phyloP scores from a whole-genome alignment of 176 grass and related monocot genomes.

The Rhynchospora breviuscula region DNA sequence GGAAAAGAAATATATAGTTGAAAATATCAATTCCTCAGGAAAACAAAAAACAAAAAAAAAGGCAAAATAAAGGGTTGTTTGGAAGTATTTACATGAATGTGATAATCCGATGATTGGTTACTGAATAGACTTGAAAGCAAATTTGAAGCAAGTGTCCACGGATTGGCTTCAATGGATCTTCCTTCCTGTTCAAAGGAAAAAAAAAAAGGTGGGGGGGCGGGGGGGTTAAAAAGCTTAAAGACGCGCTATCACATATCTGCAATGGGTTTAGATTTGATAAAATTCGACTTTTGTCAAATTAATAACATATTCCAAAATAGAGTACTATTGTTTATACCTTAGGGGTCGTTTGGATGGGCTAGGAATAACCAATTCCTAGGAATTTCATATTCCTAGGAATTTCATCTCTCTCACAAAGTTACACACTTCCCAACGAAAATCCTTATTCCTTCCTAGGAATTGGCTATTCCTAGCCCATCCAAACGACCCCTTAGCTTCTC shows the following conservation, averaged over 20 bases:
- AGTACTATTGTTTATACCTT: neutral
- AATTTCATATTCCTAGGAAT: too few relatives aligned
- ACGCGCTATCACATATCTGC: neutral
- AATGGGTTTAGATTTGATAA: neutral
- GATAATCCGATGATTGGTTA: neutral
- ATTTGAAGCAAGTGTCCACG: neutral
- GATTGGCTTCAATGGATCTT: neutral
- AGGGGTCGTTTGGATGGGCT: too few relatives aligned
- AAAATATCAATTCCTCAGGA: too few relatives aligned
- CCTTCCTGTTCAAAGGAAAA: neutral
- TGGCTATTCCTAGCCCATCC: too few relatives aligned
- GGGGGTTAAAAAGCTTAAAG: too few relatives aligned
- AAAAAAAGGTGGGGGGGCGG: too few relatives aligned
- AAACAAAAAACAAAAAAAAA: neutral
- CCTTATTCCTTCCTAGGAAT: too few relatives aligned
- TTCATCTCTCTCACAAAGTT: too few relatives aligned
- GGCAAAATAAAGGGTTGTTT: neutral
- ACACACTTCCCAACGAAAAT: too few relatives aligned
- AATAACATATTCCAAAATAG: neutral
- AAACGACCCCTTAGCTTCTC: neutral
- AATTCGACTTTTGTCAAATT: neutral
- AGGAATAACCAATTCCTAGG: too few relatives aligned
- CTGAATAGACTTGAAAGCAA: neutral
- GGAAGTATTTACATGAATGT: constrained; percentile 4
- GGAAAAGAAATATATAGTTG: neutral